These are phyloP conservation scores for Fusarium circinatum DNA, from an alignment of 2,329 filamentous ascomycete species.

Conservation along the genomic window DNA sequence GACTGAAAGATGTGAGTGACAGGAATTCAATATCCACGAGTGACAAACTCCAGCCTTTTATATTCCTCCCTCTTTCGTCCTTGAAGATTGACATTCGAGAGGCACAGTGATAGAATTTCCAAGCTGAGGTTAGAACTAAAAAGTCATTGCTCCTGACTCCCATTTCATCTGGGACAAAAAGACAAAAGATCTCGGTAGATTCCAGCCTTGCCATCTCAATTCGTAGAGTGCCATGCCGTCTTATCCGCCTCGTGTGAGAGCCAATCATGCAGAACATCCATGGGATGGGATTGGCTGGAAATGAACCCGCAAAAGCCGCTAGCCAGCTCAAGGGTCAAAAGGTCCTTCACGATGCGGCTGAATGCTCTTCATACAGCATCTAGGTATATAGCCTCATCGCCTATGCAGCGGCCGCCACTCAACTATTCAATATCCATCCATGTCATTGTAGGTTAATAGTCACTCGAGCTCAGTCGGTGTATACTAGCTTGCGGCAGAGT, in stretches of 20 bases:
- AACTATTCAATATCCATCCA: not conserved
- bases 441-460: not conserved
- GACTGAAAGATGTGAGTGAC: not conserved
- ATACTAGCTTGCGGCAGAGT: not conserved
- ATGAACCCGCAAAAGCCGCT: not conserved
- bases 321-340: not conserved
- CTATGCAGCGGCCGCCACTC: not conserved
- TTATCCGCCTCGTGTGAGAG: not conserved
- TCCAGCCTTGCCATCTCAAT: not conserved
- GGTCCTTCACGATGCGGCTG: not conserved
- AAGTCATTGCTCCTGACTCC: not conserved
- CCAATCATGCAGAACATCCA: not conserved
- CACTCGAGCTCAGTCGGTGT: not conserved
- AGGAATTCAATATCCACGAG: not conserved
- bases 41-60: not conserved
- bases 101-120: rapidly evolving
- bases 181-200: not conserved
- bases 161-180: not conserved
- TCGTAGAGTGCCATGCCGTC: not conserved
- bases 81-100: not conserved
- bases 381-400: not conserved
- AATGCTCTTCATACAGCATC: not conserved
- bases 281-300: not conserved
- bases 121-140: not conserved
- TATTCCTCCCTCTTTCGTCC: not conserved